Conservation (phyloP, 495 filamentous ascomycete genomes). For the Glarea lozoyensis region DNA sequence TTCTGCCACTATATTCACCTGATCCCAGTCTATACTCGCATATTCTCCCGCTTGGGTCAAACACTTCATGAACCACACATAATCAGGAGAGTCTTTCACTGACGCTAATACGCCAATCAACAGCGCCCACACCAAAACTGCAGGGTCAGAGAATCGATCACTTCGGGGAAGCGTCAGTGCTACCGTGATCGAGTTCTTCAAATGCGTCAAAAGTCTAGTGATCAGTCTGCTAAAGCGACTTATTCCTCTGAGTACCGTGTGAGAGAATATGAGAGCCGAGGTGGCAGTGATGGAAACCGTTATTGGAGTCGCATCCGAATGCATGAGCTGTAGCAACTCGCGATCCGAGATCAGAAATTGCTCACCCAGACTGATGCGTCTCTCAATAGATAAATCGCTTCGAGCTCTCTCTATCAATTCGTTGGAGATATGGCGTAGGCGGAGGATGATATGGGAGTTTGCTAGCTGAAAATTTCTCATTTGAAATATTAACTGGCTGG, state of each 20-base stretch:
- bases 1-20: too few species aligned
- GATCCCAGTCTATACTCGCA: too few species aligned
- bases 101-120: background rate
- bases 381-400: background rate
- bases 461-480: background rate
- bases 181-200: background rate
- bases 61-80: background rate
- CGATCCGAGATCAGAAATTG: background rate
- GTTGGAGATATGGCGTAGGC: background rate
- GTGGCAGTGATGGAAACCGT: background rate
- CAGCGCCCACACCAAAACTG: background rate
- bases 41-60: background rate
- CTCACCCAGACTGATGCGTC: background rate
- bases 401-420: background rate
- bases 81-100: background rate
- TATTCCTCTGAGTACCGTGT: background rate
- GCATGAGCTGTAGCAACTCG: background rate
- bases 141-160: background rate
- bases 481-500: too few species aligned
- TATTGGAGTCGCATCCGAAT: background rate
- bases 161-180: background rate
- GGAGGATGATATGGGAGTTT: background rate
- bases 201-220: background rate
- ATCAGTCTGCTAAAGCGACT: background rate
- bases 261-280: background rate